Evolutionary conservation across 345 rosid genomes (phyloP).

Genomic region (Euclidium syriacum): DNA sequence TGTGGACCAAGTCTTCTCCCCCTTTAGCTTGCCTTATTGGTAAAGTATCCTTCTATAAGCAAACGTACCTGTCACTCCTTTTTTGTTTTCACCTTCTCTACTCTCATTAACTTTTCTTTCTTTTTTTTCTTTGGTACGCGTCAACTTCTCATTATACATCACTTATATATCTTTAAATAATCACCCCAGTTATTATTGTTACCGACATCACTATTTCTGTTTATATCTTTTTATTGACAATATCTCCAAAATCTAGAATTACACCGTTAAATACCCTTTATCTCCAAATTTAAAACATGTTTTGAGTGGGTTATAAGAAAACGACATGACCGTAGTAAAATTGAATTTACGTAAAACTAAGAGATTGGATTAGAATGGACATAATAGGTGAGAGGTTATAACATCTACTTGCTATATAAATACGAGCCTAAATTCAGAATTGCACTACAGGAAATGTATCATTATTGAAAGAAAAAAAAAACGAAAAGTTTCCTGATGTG

Average conservation of each 20-base stretch:
- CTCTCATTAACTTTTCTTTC: not conserved
- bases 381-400: not conserved
- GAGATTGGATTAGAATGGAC: not conserved
- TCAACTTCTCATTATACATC: constrained; percentile 6
- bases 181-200: not conserved
- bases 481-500: too few species aligned
- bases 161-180: not conserved
- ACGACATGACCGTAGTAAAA: not conserved
- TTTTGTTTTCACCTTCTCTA: not conserved
- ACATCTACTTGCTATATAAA: not conserved
- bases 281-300: not conserved
- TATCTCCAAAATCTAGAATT: not conserved
- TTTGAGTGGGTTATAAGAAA: not conserved
- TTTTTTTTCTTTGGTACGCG: too few species aligned
- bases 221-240: not conserved
- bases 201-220: constrained; percentile 1
- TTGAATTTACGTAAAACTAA: not conserved
- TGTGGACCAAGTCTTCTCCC: constrained; percentile 32
- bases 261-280: not conserved
- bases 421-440: not conserved
- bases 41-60: constrained; percentile 29
- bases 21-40: constrained; percentile 39
- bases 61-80: constrained; percentile 33
- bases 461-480: not conserved
- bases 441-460: not conserved